Evolutionary conservation across 805 yeast species (phyloP), one percentile per base, ranked within the genome.

Genomic region (Wickerhamiella australiensis): DNA sequence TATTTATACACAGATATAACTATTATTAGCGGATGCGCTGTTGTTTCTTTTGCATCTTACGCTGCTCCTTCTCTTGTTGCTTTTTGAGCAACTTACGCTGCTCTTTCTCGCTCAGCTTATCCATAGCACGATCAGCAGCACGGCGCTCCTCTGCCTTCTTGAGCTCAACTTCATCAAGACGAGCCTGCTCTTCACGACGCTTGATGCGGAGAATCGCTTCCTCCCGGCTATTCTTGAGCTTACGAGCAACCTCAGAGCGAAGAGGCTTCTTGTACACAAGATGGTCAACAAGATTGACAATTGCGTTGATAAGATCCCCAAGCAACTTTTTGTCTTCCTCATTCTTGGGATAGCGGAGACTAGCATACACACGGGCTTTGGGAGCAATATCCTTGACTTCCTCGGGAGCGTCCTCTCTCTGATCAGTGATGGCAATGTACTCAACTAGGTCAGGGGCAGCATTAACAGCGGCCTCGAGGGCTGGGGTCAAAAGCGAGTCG

Each of bases 401-500:
- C 41, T 65, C 69, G 42, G 98, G 97, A 57, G 77, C 82, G 47
- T 72, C 82, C n/a, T 66, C 58, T 13, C 87, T 80, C 65, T 85
- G 82, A 66, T 92, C 99, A 47, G 96, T 85, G 63, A 87, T 72
- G 40, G 94, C 80, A 53, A 92, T 62, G 61, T 64, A 82, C 61
- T 79, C 77, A 60, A 92, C 67, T 52, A 77, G 67, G 5, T 69
- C 60, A 23, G 68, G 69, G 25, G 75, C 60, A 42, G 68, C 69
- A 27, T 70, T 69, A 25, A 68, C 66, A 48, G 80, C 62, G 43
- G 73, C 71, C 55, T 59, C 56, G 15, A 70, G 56, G 53, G 74
- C 75, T 23, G 69, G 68, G 47, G 78, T 73, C 56, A 74, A 72
- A 47, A 84, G 68, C 51, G 76, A 68, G 4, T 78, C 85, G 56